These are phyloP conservation scores for Cercis canadensis DNA, from an alignment of 306 rosid species.

Conservation along the genomic window DNA sequence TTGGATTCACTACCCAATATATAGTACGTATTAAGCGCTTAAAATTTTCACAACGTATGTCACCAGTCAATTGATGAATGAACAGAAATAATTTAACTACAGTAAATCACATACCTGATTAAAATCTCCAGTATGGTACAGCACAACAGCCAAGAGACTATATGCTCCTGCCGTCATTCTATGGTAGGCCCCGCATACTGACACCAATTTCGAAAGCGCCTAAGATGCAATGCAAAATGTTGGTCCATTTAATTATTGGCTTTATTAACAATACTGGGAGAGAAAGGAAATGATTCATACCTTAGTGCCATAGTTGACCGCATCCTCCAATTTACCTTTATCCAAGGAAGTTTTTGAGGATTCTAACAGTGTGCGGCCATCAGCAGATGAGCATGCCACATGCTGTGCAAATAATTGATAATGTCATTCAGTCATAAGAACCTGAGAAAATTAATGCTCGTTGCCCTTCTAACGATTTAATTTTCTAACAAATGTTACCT, in stretches of 20 bases:
- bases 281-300: constrained; percentile 47
- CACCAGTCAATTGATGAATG: constrained; percentile 34
- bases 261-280: constrained; percentile 14
- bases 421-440: constrained; percentile 30
- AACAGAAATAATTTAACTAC: constrained; percentile 22
- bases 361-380: constrained; percentile 94
- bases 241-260: constrained; percentile 26
- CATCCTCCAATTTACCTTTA: constrained; percentile 98
- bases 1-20: neutral
- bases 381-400: constrained; percentile 98
- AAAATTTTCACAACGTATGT: constrained; percentile 25
- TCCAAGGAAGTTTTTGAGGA: constrained; percentile 97
- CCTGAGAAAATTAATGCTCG: constrained; percentile 21
- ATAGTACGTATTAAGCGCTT: neutral
- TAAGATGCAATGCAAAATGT: constrained; percentile 50
- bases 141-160: constrained; percentile 95
- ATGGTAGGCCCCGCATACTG: constrained; percentile 95
- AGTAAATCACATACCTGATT: constrained; percentile 68
- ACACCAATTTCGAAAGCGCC: constrained; percentile 91
- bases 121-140: constrained; percentile 97
- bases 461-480: constrained; percentile 7
- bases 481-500: constrained; percentile 56
- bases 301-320: constrained; percentile 95
- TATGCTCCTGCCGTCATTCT: constrained; percentile 99
- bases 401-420: constrained; percentile 59